Base-by-base conservation (phyloP, 805 yeast genomes). In the Candida pseudofarinosa region DNA sequence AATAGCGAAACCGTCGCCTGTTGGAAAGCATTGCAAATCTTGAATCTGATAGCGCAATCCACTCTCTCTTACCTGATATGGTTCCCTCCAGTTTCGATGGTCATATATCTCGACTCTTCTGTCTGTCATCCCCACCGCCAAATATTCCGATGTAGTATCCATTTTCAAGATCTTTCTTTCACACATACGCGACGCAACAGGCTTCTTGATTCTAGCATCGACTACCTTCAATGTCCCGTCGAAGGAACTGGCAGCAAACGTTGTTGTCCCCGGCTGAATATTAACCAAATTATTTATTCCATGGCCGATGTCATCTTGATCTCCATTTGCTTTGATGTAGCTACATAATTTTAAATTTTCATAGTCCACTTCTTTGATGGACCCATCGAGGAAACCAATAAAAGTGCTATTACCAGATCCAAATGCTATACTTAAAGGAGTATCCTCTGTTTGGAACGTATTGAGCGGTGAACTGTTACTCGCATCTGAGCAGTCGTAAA, bases 31-130 rank as follows among this genome's bases (percentile, higher is more conserved):
- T 48, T 69, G 71, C 30, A 86, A 52, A 18, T 75, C 76, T 37
- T 81, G 67, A 1, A 83, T 77, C 60, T 85, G 89, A 54, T 78
- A 79, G 51, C 79, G 79, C 40, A 87, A 67, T 0, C 90, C 87
- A 32, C 82, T 74, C 43, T 81, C 85, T 33, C 86, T 62, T 3
- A 67, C 58, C 43, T 74, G 76, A 13, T 75, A 44, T 0, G 87
- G 83, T 3, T 52, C 43, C 1, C 49, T 45, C 43, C 73, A 56
- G 39, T 73, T 68, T 19, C 85, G 63, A 8, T 72, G 54, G 49
- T 85, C 89, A 55, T 78, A 82, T 10, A 83, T 65, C 46, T 78
- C 76, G 1, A 83, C 72, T 15, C 63, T 61, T 33, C 85, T 72
- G 12, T 70, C 63, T 0, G 82, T 64, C 65, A 78, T 66, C 0